Evolutionary conservation across 192 early-diverging fungal genomes (phyloP).

Genomic region (Podila clonocystis): DNA sequence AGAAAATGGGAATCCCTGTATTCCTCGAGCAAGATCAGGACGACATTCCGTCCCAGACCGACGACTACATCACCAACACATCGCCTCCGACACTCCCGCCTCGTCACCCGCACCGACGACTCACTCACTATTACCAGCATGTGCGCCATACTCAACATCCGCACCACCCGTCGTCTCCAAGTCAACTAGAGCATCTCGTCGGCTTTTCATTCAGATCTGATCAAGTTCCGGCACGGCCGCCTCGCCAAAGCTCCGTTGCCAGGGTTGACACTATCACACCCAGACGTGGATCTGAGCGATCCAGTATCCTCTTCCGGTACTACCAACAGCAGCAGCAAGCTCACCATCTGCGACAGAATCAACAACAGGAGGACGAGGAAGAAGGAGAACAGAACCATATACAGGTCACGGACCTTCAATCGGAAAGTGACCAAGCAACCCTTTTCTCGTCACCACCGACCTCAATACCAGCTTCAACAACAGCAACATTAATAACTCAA

Average conservation of each 20-base stretch:
- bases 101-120: background rate
- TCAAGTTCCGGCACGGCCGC: background rate
- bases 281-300: background rate
- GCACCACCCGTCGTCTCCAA: background rate
- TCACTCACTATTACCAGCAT: background rate
- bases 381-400: background rate
- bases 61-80: background rate
- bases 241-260: background rate
- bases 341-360: background rate
- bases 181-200: background rate
- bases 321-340: background rate
- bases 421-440: background rate
- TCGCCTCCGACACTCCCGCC: background rate
- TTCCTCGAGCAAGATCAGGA: background rate
- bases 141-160: background rate
- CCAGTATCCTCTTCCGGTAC: background rate
- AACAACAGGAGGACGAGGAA: background rate
- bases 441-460: background rate
- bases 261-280: background rate
- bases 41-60: background rate
- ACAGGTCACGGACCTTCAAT: background rate
- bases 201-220: background rate
- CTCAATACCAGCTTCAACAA: background rate
- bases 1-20: background rate
- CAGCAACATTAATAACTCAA: background rate